Evolutionary conservation across 495 filamentous ascomycete species (phyloP).

Genomic region (Aspergillus coremiiformis): DNA sequence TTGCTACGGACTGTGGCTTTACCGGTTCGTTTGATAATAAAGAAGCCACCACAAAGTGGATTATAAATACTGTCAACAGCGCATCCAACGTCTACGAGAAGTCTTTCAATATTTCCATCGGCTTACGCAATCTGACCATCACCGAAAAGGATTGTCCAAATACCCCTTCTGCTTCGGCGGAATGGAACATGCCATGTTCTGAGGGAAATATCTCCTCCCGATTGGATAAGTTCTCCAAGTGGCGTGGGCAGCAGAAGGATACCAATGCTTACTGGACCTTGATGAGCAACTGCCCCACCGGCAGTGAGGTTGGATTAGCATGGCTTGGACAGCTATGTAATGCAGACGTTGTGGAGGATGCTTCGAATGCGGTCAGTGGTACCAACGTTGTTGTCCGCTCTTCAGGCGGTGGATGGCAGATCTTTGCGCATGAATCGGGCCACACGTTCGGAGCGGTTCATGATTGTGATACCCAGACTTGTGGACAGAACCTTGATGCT

Average conservation of each 20-base stretch:
- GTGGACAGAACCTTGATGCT: slow-evolving; percentile 49
- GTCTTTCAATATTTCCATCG: slow-evolving; percentile 90
- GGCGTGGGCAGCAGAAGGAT: slow-evolving; percentile 70
- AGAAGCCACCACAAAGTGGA: slow-evolving; percentile 54
- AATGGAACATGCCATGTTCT: slow-evolving; percentile 76
- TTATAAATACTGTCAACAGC: slow-evolving; percentile 78
- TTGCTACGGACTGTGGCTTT: slow-evolving; percentile 90
- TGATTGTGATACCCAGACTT: slow-evolving; percentile 70
- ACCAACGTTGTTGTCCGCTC: slow-evolving; percentile 89
- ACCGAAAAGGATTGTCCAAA: slow-evolving; percentile 60
- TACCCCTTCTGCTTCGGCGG: slow-evolving; percentile 51
- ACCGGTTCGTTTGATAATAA: slow-evolving; percentile 58
- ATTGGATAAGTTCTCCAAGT: slow-evolving; percentile 79
- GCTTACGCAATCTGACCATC: slow-evolving; percentile 77
- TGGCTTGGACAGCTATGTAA: slow-evolving; percentile 90
- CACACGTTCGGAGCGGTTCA: slow-evolving; percentile 96
- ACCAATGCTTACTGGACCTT: slow-evolving; percentile 90
- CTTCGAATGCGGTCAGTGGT: slow-evolving; percentile 62
- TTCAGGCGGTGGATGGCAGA: slow-evolving; percentile 76
- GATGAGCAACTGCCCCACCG: slow-evolving; percentile 77
- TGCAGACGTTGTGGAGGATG: slow-evolving; percentile 41
- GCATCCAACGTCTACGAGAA: slow-evolving; percentile 82
- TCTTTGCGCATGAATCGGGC: slow-evolving; percentile 92
- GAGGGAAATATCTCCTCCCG: slow-evolving; percentile 63
- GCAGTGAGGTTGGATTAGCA: slow-evolving; percentile 80